A percentile compares a stretch with the other conserved stretches of the same genome.
phyloP scores from a whole-genome alignment of 1,284 basidiomycete species.

The Ustilago shanxiensis region DNA sequence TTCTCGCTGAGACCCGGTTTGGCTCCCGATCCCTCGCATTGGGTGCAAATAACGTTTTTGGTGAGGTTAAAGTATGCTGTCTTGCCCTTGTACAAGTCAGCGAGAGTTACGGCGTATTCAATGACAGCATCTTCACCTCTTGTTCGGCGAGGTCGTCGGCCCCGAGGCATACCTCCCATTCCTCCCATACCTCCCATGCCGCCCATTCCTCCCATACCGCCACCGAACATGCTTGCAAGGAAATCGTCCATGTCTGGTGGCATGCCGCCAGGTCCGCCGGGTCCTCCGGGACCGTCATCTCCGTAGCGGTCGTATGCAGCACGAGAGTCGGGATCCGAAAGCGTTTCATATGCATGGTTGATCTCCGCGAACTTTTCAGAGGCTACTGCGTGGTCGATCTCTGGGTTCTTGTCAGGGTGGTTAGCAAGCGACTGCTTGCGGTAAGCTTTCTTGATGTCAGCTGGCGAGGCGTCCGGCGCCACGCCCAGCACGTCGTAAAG shows the following conservation, averaged over 20 bases:
- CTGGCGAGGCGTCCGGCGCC: constrained; percentile 79
- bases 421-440: constrained; percentile 64
- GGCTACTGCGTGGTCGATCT: constrained; percentile 58
- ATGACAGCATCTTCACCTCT: constrained; percentile 72
- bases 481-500: constrained; percentile 75
- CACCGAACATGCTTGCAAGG: constrained; percentile 66
- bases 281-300: constrained; percentile 48
- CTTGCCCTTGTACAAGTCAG: constrained; percentile 93
- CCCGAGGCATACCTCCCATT: constrained; percentile 69
- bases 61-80: constrained; percentile 89
- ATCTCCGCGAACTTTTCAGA: constrained; percentile 66
- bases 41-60: constrained; percentile 82
- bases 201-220: constrained; percentile 58
- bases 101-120: constrained; percentile 86
- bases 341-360: constrained; percentile 65
- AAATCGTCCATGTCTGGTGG: constrained; percentile 59
- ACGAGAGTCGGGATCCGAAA: constrained; percentile 60
- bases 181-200: constrained; percentile 56
- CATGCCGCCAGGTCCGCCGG: constrained; percentile 45
- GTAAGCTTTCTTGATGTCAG: constrained; percentile 85
- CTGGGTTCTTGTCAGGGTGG: constrained; percentile 68
- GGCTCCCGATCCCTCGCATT: constrained; percentile 89
- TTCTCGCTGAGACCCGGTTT: constrained; percentile 83
- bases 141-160: constrained; percentile 69
- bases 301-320: constrained; percentile 66